These are phyloP conservation scores for Craterostigma plantagineum DNA, from an alignment of 257 asterid genomes.

Conservation along the genomic window DNA sequence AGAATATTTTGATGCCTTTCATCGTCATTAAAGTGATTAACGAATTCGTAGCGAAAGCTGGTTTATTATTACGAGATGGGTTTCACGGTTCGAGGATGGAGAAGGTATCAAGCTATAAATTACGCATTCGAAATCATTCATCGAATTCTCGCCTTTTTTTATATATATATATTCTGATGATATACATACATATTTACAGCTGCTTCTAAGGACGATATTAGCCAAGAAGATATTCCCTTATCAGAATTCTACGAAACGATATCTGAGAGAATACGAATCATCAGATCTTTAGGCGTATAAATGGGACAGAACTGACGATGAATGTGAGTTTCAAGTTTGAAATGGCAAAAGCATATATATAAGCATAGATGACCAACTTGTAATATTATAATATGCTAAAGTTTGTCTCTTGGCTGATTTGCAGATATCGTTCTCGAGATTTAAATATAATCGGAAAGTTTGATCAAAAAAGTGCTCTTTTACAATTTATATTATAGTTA, in stretches of 20 bases:
- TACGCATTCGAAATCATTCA: too few species aligned
- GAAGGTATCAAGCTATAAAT: constrained; percentile 41
- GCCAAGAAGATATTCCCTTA: constrained; percentile 38
- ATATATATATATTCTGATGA: too few species aligned
- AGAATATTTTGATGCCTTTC: constrained; percentile 48
- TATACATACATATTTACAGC: too few species aligned
- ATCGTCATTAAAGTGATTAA: constrained; percentile 66
- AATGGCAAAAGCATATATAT: neutral
- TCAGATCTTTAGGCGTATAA: constrained; percentile 23
- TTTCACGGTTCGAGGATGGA: constrained; percentile 89
- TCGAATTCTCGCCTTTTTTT: too few species aligned
- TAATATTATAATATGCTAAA: neutral
- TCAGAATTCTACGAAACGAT: constrained; percentile 30
- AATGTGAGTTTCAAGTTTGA: constrained; percentile 32
- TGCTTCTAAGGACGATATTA: constrained; percentile 75
- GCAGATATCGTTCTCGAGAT: too few species aligned
- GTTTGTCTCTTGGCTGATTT: too few species aligned
- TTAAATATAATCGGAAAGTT: neutral
- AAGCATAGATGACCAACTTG: neutral
- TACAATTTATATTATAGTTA: too few species aligned
- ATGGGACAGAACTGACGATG: constrained; percentile 87
- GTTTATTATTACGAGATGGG: constrained; percentile 43
- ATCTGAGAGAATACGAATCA: constrained; percentile 16
- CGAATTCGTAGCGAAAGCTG: constrained; percentile 49
- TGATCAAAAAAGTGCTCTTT: too few species aligned